Evolutionary conservation across 2,329 filamentous ascomycete species (phyloP).

Genomic region (Cladorrhinum sp.): DNA sequence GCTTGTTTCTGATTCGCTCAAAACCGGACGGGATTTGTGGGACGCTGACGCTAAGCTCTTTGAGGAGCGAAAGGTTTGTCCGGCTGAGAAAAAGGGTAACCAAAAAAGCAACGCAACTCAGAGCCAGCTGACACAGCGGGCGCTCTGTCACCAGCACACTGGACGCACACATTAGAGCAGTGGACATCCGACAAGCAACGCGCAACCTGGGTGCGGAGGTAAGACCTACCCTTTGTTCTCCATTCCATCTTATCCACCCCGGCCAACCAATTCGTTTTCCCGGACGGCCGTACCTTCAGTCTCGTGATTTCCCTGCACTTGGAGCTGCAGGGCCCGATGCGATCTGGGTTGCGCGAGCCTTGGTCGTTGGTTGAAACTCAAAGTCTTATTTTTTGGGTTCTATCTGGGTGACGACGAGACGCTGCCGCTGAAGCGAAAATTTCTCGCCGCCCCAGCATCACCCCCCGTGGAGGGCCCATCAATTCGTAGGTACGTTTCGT

Average conservation of each 20-base stretch:
- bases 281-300: slow-evolving; percentile 22
- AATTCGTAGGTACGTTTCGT: slow-evolving; percentile 14
- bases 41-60: slow-evolving; percentile 22
- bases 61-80: slow-evolving; percentile 19
- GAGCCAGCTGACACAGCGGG: slow-evolving; percentile 23
- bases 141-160: slow-evolving; percentile 19
- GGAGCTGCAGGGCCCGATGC: slow-evolving; percentile 28
- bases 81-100: slow-evolving; percentile 25
- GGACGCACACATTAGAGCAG: slow-evolving; percentile 19
- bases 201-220: slow-evolving; percentile 33
- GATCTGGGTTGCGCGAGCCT: slow-evolving; percentile 24
- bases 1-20: slow-evolving; percentile 16
- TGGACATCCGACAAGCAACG: slow-evolving; percentile 28
- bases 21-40: neutral
- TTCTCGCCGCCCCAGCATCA: slow-evolving; percentile 26
- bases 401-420: slow-evolving; percentile 20
- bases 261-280: slow-evolving; percentile 30
- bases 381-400: neutral
- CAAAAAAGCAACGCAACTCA: neutral
- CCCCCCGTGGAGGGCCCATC: neutral
- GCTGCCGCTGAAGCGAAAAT: slow-evolving; percentile 24
- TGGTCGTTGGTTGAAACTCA: slow-evolving; percentile 26
- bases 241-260: slow-evolving; percentile 31
- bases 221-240: slow-evolving; percentile 32
- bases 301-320: slow-evolving; percentile 30